Evolutionary conservation across 805 yeast species (phyloP).

Genomic region (Candida golubevii): DNA sequence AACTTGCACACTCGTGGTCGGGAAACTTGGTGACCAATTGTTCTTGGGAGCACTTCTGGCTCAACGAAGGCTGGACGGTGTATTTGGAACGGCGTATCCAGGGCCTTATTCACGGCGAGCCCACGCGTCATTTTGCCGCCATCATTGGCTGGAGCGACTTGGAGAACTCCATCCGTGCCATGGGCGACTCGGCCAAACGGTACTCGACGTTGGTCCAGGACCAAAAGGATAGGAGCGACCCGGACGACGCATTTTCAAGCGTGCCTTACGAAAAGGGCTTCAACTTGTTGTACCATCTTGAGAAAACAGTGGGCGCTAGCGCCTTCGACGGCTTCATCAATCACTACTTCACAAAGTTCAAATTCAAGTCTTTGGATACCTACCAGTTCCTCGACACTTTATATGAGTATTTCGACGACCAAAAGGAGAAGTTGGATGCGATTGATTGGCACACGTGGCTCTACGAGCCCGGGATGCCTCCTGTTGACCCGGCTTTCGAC

Average conservation of each 20-base stretch:
- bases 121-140: slow-evolving; percentile 72
- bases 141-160: slow-evolving; percentile 88
- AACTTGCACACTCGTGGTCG: slow-evolving; percentile 88
- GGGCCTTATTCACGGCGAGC: slow-evolving; percentile 75
- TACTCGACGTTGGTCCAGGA: slow-evolving; percentile 67
- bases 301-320: slow-evolving; percentile 54
- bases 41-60: slow-evolving; percentile 93
- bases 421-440: slow-evolving; percentile 50
- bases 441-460: slow-evolving; percentile 89
- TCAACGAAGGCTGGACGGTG: slow-evolving; percentile 96
- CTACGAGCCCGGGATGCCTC: slow-evolving; percentile 81
- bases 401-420: slow-evolving; percentile 56
- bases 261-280: slow-evolving; percentile 93
- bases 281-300: slow-evolving; percentile 71
- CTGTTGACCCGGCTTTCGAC: slow-evolving; percentile 70
- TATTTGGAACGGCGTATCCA: slow-evolving; percentile 81
- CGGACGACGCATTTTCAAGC: slow-evolving; percentile 83
- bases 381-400: slow-evolving; percentile 74
- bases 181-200: slow-evolving; percentile 50
- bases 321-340: slow-evolving; percentile 78
- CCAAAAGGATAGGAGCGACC: slow-evolving; percentile 66
- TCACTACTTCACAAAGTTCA: slow-evolving; percentile 66
- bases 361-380: slow-evolving; percentile 71
- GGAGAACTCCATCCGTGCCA: slow-evolving; percentile 58
- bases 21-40: slow-evolving; percentile 88